A percentile compares a stretch with the other conserved stretches of the same genome.
Evolutionary conservation across 2,329 filamentous ascomycete genomes (phyloP).

Genomic region (Aspergillus melleus): DNA sequence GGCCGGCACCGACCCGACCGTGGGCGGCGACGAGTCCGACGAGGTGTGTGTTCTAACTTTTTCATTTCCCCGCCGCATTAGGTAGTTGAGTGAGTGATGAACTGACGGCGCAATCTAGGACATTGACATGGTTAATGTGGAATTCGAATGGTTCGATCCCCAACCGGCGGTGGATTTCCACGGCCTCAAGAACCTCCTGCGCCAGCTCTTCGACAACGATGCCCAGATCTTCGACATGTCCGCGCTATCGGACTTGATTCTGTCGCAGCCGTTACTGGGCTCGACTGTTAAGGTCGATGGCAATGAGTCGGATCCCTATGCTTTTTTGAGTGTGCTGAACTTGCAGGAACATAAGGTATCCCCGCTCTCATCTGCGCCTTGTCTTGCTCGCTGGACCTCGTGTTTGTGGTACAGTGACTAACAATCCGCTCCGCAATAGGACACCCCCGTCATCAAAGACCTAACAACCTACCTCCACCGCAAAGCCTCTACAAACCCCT

Average conservation of each 20-base stretch:
- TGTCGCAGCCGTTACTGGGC: slow-evolving; percentile 82
- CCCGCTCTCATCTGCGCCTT: too few species aligned
- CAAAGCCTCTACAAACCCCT: slow-evolving; percentile 53
- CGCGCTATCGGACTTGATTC: slow-evolving; percentile 78
- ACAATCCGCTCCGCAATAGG: slow-evolving; percentile 36
- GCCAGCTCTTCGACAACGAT: slow-evolving; percentile 91
- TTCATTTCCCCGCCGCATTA: neutral
- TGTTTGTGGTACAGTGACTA: neutral
- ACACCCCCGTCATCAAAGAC: slow-evolving; percentile 69
- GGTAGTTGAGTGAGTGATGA: neutral
- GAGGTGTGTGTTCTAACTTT: slow-evolving; percentile 29
- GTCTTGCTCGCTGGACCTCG: neutral
- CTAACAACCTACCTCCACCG: slow-evolving; percentile 69
- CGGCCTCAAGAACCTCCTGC: slow-evolving; percentile 83
- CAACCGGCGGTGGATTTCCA: slow-evolving; percentile 89
- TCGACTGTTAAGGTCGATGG: slow-evolving; percentile 98
- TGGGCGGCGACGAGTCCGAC: slow-evolving; percentile 41
- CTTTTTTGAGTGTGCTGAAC: slow-evolving; percentile 86
- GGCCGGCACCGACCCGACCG: slow-evolving; percentile 42
- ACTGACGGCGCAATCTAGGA: slow-evolving; percentile 56
- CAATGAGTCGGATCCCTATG: slow-evolving; percentile 87
- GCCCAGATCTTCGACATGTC: slow-evolving; percentile 83
- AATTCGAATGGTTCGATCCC: slow-evolving; percentile 99
- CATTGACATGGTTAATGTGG: slow-evolving; percentile 87
- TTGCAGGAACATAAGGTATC: slow-evolving; percentile 70